Evolutionary conservation across 352 stramenopile genomes (phyloP).

Genomic region (Globisporangium apiculatum): DNA sequence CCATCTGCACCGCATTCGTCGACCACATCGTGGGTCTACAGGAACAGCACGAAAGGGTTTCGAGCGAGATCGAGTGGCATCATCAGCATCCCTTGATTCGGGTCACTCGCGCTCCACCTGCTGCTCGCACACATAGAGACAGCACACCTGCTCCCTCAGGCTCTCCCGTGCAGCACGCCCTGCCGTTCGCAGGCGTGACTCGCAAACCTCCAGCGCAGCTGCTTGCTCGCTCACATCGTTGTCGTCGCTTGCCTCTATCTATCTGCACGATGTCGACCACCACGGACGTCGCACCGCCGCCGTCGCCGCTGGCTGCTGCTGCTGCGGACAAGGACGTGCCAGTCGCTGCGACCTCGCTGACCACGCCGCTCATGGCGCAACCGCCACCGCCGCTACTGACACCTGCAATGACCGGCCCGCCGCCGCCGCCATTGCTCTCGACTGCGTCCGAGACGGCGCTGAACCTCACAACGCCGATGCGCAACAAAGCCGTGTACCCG

Average conservation of each 20-base stretch:
- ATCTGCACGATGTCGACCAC: not conserved
- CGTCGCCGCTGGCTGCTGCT: not conserved
- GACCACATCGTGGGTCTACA: not conserved
- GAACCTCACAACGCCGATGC: constrained; percentile 14
- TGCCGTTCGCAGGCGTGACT: not conserved
- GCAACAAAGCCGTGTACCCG: constrained; percentile 27
- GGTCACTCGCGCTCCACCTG: not conserved
- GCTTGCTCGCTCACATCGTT: no score
- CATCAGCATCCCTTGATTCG: constrained; percentile 1
- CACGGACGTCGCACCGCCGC: not conserved
- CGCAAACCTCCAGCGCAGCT: not conserved
- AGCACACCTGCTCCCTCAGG: not conserved
- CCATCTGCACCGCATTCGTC: not conserved
- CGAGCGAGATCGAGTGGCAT: not conserved
- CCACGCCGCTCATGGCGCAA: not conserved
- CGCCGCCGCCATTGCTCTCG: constrained; percentile 3
- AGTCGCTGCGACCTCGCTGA: not conserved
- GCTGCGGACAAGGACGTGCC: no score
- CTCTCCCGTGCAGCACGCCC: not conserved
- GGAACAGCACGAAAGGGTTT: not conserved
- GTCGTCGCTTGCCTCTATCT: not conserved
- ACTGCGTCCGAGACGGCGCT: constrained; percentile 6
- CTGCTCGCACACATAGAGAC: constrained; percentile 1
- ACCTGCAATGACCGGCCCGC: not conserved
- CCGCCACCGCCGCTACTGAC: constrained; percentile 1